Evolutionary conservation across 371 early-diverging fungal species (phyloP), one percentile per base, ranked within the genome.

Genomic region (Thermomucor indicae-seudaticae): DNA sequence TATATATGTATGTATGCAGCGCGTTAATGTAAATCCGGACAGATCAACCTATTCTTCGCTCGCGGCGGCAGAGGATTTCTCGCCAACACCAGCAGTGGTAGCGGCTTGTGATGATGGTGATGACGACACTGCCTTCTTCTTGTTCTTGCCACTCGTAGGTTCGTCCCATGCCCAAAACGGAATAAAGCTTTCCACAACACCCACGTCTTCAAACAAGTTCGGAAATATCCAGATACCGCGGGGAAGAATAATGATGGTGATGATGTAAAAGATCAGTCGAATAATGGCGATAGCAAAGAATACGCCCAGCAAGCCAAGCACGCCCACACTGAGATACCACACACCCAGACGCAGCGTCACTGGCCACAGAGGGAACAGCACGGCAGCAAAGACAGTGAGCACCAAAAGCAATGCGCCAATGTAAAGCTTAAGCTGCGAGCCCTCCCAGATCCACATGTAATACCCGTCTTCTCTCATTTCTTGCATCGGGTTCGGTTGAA

Each of bases 171-270:
- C 96, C 83, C 93, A 97, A 17, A 94, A 62, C 10, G 99, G 99
- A 57, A 92, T 86, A 68, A 99, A 99, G 58, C 92, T 91, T 41
- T 99, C 99, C 47, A 99, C 67, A 54, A 99, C 82, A 29, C 99
- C 99, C 51, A 92, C 92, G 62, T 99, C 99, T 43, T 90, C 99
- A 78, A 97, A 99, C 56, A 99, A 70, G 62, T 99, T 98, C 31
- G 99, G 99, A 80, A 98, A 99, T n/a, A 99, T 63, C 99, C 99
- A 99, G 58, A 98, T 85, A 32, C 96, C 95, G 48, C 90, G 89
- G 31, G 93, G 86, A 30, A 85, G 74, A 6, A 85, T 65, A 10
- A 88, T 72, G 44, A 88, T 80, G 41, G 93, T 84, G 19, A 90
- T 78, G 43, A 91, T 57, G 77, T 91, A 99, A 20, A 99, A 58